phyloP scores from a whole-genome alignment of 1,284 basidiomycete species.

The Fistulina hepatica region DNA sequence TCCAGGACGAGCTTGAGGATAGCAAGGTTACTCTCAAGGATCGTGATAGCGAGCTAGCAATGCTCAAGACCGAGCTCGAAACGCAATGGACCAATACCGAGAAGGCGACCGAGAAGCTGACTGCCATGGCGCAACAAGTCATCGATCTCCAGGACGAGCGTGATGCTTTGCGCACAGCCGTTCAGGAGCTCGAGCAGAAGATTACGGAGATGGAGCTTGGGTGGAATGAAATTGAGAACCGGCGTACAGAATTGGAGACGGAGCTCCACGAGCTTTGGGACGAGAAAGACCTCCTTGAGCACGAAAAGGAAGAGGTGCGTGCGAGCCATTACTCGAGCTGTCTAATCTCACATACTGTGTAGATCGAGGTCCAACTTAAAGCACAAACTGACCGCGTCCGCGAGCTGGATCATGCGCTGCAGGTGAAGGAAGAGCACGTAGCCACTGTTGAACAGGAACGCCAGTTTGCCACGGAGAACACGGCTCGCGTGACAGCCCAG shows the following conservation, averaged over 20 bases:
- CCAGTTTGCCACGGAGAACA: constrained; percentile 29
- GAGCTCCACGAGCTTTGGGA: constrained; percentile 41
- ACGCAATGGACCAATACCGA: constrained; percentile 59
- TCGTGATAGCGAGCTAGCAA: constrained; percentile 37
- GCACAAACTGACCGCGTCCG: constrained; percentile 38
- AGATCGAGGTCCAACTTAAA: constrained; percentile 43
- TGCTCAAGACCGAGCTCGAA: constrained; percentile 48
- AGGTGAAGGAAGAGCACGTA: constrained; percentile 46
- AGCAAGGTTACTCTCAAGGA: constrained; percentile 27
- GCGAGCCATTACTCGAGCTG: not conserved
- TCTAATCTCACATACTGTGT: constrained; percentile 7
- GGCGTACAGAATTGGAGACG: constrained; percentile 39
- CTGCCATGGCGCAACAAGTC: constrained; percentile 23
- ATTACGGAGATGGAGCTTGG: constrained; percentile 41
- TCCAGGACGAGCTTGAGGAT: constrained; percentile 28
- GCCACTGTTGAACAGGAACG: constrained; percentile 25
- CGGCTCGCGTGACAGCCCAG: constrained; percentile 17
- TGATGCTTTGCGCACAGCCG: constrained; percentile 29
- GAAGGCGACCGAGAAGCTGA: constrained; percentile 35
- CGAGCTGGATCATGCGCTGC: constrained; percentile 35
- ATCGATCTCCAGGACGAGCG: constrained; percentile 30
- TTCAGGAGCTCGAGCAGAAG: constrained; percentile 32
- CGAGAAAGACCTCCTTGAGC: constrained; percentile 39
- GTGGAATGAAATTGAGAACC: constrained; percentile 44
- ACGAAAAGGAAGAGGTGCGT: constrained; percentile 43